Conservation (phyloP, 306 rosid species). For the Cucurbita argyrosperma region DNA sequence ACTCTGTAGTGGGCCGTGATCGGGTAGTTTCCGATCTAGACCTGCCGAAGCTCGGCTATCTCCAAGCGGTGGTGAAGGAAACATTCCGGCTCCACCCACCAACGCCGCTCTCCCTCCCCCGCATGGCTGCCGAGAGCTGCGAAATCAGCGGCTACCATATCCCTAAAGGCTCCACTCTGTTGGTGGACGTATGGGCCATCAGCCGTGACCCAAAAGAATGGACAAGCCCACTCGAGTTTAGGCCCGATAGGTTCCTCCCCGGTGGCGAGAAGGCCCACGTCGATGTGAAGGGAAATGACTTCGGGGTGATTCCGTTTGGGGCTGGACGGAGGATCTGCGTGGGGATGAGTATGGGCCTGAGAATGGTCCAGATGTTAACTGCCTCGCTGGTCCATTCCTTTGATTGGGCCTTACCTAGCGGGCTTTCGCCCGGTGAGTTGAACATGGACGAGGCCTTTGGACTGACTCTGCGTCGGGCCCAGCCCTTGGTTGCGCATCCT, state of each 20-base stretch:
- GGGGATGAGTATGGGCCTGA: constrained; percentile 48
- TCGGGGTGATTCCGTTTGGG: constrained; percentile 71
- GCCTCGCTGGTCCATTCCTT: constrained; percentile 43
- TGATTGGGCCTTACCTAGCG: constrained; percentile 40
- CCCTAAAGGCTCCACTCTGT: constrained; percentile 56
- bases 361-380: constrained; percentile 37
- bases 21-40: constrained; percentile 39
- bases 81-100: constrained; percentile 74
- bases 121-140: constrained; percentile 33
- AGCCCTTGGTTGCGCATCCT: constrained; percentile 34
- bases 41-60: constrained; percentile 33
- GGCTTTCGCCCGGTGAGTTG: constrained; percentile 22
- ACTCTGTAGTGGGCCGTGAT: constrained; percentile 38
- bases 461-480: constrained; percentile 50
- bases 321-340: constrained; percentile 77
- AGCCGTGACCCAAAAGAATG: constrained; percentile 54
- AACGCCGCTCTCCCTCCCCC: constrained; percentile 80
- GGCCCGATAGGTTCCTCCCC: constrained; percentile 50
- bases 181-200: constrained; percentile 76
- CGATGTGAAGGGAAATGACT: constrained; percentile 51
- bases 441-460: constrained; percentile 80
- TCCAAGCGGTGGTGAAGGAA: constrained; percentile 73
- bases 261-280: constrained; percentile 48
- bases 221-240: constrained; percentile 38
- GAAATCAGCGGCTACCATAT: constrained; percentile 44